Conservation (phyloP, 148 eudicot genomes). For the Drosera capensis region DNA sequence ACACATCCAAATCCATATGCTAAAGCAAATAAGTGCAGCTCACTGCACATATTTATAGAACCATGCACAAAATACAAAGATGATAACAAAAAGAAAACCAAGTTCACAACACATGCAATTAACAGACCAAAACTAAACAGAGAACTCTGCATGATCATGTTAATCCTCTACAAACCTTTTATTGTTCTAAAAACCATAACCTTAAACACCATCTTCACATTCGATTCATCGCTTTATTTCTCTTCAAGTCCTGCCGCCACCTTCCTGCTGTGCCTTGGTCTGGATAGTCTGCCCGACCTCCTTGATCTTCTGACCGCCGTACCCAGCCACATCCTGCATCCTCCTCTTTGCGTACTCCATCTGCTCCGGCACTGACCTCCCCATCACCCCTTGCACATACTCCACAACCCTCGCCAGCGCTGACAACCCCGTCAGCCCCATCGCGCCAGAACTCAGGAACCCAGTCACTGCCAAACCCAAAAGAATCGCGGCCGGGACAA, state of each 20-base stretch:
- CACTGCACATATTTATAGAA: too few species aligned
- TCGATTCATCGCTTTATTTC: too few species aligned
- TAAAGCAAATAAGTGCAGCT: too few species aligned
- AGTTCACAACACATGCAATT: too few species aligned
- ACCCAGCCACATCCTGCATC: constrained; percentile 38
- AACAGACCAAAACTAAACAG: too few species aligned
- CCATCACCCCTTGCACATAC: constrained; percentile 14
- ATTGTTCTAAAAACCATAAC: too few species aligned
- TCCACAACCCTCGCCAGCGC: constrained; percentile 36
- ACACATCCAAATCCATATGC: too few species aligned
- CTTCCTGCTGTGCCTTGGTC: constrained; percentile 33
- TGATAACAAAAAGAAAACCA: too few species aligned
- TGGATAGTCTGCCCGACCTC: constrained; percentile 57
- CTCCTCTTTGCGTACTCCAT: constrained; percentile 48
- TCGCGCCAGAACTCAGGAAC: constrained; percentile 40
- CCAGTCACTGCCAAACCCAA: constrained; percentile 30
- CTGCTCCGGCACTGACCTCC: constrained; percentile 33
- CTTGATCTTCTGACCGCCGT: constrained; percentile 70
- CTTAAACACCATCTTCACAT: too few species aligned
- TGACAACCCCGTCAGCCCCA: constrained; percentile 63
- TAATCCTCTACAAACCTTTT: too few species aligned
- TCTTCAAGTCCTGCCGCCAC: constrained; percentile 1
- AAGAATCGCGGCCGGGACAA: constrained; percentile 45
- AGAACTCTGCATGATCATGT: too few species aligned
- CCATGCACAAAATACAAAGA: too few species aligned